These are phyloP conservation scores for Arthrobotrys musiformis DNA, from an alignment of 2,329 filamentous ascomycete genomes.

Conservation along the genomic window DNA sequence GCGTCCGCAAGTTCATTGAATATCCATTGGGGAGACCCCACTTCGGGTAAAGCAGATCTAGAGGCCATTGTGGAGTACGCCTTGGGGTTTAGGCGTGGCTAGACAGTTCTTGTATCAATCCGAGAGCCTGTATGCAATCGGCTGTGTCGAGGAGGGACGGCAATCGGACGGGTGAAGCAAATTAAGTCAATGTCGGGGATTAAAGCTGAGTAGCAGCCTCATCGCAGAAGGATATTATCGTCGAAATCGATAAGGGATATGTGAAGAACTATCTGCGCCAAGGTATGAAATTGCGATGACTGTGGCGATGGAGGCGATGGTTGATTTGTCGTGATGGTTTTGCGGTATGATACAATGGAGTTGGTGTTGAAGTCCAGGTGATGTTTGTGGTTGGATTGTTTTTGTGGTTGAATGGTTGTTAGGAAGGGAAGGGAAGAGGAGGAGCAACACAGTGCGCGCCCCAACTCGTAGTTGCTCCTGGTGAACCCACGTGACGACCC, in stretches of 20 bases:
- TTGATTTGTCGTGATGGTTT: neutral
- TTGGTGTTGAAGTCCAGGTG: neutral
- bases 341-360: neutral
- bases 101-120: neutral
- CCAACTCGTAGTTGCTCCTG: neutral
- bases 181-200: neutral
- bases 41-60: conserved; percentile 59
- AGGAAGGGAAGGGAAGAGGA: neutral
- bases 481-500: neutral
- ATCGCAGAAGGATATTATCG: neutral
- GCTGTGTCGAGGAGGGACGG: neutral
- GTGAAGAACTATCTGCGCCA: too few species aligned
- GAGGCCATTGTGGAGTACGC: conserved; percentile 21
- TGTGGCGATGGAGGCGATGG: neutral
- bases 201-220: neutral
- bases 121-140: neutral
- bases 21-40: conserved; percentile 88
- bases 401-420: conserved; percentile 11
- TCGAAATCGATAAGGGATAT: too few species aligned
- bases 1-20: conserved; percentile 83
- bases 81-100: too few species aligned
- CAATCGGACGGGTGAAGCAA: neutral
- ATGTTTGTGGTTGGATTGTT: conserved; percentile 14
- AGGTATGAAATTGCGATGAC: neutral
- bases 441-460: conserved; percentile 6